These are phyloP conservation scores for Mercurialis annua DNA, from an alignment of 345 rosid species.

Conservation along the genomic window DNA sequence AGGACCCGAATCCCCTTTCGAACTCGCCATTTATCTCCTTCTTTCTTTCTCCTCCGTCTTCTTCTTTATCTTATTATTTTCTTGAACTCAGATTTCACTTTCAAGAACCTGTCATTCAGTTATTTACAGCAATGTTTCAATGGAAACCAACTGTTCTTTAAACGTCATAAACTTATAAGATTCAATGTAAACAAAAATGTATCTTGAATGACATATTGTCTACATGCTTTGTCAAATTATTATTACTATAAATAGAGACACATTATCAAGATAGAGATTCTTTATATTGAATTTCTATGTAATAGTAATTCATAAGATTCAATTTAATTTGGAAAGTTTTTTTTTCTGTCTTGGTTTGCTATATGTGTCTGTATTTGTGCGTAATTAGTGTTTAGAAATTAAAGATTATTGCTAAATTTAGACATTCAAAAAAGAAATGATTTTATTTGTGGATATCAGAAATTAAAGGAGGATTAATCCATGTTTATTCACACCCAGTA, in stretches of 20 bases:
- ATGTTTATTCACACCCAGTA: too few relatives aligned
- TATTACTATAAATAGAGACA: neutral
- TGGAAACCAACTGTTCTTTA: neutral
- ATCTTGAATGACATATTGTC: neutral
- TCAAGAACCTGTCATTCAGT: neutral
- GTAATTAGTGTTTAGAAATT: too few relatives aligned
- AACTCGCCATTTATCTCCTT: neutral
- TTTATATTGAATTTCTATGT: neutral
- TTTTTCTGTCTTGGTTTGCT: too few relatives aligned
- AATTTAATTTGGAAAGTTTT: neutral
- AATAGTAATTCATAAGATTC: conserved; percentile 4
- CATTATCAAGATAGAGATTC: conserved; percentile 1
- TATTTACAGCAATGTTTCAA: neutral
- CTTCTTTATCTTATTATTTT: too few relatives aligned
- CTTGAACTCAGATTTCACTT: too few relatives aligned
- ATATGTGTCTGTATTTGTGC: too few relatives aligned
- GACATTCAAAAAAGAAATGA: too few relatives aligned
- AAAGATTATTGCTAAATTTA: too few relatives aligned
- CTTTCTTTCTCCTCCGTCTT: too few relatives aligned
- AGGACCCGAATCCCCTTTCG: neutral
- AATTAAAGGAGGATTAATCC: too few relatives aligned
- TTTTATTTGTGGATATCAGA: too few relatives aligned
- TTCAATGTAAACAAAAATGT: neutral
- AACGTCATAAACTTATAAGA: too few relatives aligned
- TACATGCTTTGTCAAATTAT: neutral